Evolutionary conservation across 257 asterid genomes (phyloP).

Genomic region (Ligustrum vulgare): DNA sequence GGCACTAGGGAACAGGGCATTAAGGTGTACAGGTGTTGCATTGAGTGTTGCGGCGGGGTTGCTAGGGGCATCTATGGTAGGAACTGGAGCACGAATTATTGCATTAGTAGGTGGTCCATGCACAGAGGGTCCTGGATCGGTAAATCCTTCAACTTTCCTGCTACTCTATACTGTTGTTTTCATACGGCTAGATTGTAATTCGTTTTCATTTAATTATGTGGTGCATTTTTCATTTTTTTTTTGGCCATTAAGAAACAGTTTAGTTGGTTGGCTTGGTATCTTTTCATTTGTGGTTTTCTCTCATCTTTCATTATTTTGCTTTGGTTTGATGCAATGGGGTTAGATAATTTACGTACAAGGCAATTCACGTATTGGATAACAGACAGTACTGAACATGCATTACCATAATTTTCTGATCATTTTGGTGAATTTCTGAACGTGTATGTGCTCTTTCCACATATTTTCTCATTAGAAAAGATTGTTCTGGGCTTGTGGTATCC

Average conservation of each 20-base stretch:
- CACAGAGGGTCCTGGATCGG: conserved; percentile 99
- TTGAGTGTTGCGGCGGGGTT: conserved; percentile 91
- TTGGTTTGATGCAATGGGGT: background rate
- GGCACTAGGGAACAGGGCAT: conserved; percentile 73
- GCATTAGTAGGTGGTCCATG: conserved; percentile 98
- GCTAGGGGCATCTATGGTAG: conserved; percentile 80
- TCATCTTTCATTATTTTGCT: background rate
- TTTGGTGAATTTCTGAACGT: background rate
- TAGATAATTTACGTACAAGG: background rate
- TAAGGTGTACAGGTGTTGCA: conserved; percentile 92
- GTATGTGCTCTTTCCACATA: background rate
- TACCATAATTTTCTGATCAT: background rate
- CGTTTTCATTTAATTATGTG: background rate
- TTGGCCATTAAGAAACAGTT: background rate
- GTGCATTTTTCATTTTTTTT: background rate
- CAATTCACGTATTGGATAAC: background rate
- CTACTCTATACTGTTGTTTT: background rate
- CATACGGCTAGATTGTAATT: background rate
- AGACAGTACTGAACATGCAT: background rate
- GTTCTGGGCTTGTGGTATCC: background rate
- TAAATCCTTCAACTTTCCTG: conserved; percentile 41
- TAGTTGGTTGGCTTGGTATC: background rate
- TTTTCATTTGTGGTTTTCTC: background rate
- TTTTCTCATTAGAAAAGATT: background rate
- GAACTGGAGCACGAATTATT: conserved; percentile 82